Base-by-base conservation (phyloP, 1,139 yeast species). In the Taphrina pruni region DNA sequence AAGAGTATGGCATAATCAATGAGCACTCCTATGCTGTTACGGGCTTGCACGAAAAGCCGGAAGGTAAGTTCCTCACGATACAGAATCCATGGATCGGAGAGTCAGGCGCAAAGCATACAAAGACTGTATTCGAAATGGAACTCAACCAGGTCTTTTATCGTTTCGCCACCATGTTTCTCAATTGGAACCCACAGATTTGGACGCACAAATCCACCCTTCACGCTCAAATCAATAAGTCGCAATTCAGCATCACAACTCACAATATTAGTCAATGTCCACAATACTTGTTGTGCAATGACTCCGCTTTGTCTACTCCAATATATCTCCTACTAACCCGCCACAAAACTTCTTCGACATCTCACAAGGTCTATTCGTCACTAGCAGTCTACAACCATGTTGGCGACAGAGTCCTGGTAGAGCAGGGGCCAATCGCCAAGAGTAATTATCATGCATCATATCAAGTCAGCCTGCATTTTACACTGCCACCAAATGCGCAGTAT, bases 11-110 rank as follows among this genome's bases (percentile, higher is more conserved):
- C 0, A 77, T 89, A 46, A 80, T 86, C 1, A 79, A 87, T 1
- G 82, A 84, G 55, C 97, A 91, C 77, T 97, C 90, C 77, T 91
- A 90, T 75, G 83, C 89, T 0, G 78, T 87, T 0, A 66, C 81
- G 1, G 83, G 78, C 45, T 69, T 85, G 61, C 43, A 17, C n/a
- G 69, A 70, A 39, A 73, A 72, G n/a, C 71, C 72, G 20, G 76
- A 76, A 20, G 74, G 72, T 38, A 71, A 74, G 38, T 62, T 72
- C 1, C 70, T 85, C 1, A 72, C 75, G 0, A 72, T 90, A 4
- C 83, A 84, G 71, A 88, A 88, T 74, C 91, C 94, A 54, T 69
- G 73, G 72, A 50, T 58, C 50, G 58, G 41, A 35, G 41, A 8
- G 41, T 60, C 38, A 60, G 72, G 8, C 66, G 71, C 5, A 71